These are phyloP conservation scores for Aquilaria sinensis DNA, from an alignment of 345 rosid species.

Conservation along the genomic window DNA sequence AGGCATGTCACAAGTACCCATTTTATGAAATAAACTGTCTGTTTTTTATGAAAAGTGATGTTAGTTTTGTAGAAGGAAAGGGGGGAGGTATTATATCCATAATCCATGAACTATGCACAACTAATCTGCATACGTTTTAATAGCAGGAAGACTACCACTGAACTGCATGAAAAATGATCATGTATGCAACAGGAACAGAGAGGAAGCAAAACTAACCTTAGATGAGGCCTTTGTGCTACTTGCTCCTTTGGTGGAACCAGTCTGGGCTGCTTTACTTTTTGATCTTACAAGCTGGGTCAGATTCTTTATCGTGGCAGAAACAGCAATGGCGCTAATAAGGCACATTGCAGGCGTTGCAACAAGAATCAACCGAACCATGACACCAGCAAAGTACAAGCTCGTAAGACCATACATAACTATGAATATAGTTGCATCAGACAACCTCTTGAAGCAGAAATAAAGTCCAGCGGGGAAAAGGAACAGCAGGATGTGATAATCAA, in stretches of 20 bases:
- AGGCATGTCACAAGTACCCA: too few relatives aligned
- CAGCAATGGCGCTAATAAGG: slow-evolving; percentile 95
- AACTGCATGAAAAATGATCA: too few relatives aligned
- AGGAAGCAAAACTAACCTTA: slow-evolving; percentile 47
- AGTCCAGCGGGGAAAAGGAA: slow-evolving; percentile 99
- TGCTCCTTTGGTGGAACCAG: slow-evolving; percentile 61
- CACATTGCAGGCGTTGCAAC: slow-evolving; percentile 98
- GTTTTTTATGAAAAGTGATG: too few relatives aligned
- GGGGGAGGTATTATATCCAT: too few relatives aligned
- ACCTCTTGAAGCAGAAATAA: slow-evolving; percentile 94
- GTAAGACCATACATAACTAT: slow-evolving; percentile 99
- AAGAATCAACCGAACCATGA: slow-evolving; percentile 96
- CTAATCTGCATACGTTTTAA: too few relatives aligned
- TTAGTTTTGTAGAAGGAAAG: too few relatives aligned
- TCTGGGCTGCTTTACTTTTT: slow-evolving; percentile 55
- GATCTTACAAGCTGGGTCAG: slow-evolving; percentile 62
- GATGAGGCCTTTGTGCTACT: slow-evolving; percentile 72
- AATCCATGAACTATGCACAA: too few relatives aligned
- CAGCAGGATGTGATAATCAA: slow-evolving; percentile 92
- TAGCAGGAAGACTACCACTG: too few relatives aligned
- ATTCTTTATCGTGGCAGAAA: slow-evolving; percentile 90
- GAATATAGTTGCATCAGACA: slow-evolving; percentile 94
- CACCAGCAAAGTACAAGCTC: slow-evolving; percentile 99
- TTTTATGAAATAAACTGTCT: too few relatives aligned
- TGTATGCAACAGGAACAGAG: not conserved